Base-by-base conservation (phyloP, 2,329 filamentous ascomycete species). In the Aspergillus phoenicis region DNA sequence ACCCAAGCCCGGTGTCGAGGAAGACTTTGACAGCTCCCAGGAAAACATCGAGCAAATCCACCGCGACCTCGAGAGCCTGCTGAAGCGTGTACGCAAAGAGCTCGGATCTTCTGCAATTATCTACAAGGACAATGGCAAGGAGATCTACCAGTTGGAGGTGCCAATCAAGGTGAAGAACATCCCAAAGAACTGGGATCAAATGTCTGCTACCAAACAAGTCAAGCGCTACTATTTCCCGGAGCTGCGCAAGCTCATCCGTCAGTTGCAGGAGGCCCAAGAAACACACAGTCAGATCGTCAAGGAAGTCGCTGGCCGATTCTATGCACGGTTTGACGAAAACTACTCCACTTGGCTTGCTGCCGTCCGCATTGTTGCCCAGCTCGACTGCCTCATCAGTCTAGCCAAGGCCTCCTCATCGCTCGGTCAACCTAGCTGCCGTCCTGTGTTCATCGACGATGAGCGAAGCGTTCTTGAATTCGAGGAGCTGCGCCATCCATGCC, bases 191-290 rank as follows among this genome's bases (percentile, higher is more conserved):
- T 99, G 95, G 93, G 89, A 93, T 64, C 94, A 98, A 73, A 97
- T 98, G 93, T 98, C 95, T 4, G 90, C 93, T 0, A 98, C 95
- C 0, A 87, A 90, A 64, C 87, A 89, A 59, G 91, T 96, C 71
- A 97, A 96, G 78, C 89, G 95, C 0, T 99, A 94, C 81, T 99
- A 98, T 80, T 96, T 93, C 68, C 85, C 88, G 1, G 90, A 96
- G 70, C 84, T 98, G 13, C 90, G 90, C 13, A 83, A 85, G 28
- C 85, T 97, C 2, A 93, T 99, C 22, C 89, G 94, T 53, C 85
- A 92, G 68, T 83, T 98, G 17, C 95, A 97, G 73, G 95, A 99
- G 78, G 91, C 93, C 1, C 93, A 97, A 73, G 95, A 99, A 75
- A 95, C 88, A 0, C 95, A 98, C 76, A 89, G 88, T 4, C 94